Percentiles rank a stretch among this genome's conserved stretches.
Conservation (phyloP, 208 protist genomes). For the Leishmania mexicana region DNA sequence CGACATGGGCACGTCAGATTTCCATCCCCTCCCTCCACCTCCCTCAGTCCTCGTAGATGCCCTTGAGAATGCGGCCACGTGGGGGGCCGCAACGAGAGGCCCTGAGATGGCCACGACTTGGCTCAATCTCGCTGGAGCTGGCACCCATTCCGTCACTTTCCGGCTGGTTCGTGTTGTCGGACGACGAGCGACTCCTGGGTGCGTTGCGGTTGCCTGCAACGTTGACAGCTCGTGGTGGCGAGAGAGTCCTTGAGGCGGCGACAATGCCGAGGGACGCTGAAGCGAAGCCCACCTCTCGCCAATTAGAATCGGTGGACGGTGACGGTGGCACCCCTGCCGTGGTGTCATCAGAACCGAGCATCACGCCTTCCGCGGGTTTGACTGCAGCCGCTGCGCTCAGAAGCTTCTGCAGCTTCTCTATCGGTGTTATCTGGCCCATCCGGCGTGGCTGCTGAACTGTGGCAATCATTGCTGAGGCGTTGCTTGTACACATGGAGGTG, state of each 20-base stretch:
- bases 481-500: neutral
- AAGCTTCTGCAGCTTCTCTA: neutral
- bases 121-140: neutral
- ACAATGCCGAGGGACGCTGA: neutral
- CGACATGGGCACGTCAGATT: neutral
- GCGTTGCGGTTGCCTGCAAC: neutral
- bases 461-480: conserved; percentile 12
- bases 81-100: conserved; percentile 8
- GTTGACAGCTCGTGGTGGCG: too few species aligned
- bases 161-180: neutral
- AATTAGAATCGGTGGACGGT: neutral
- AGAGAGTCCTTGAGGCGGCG: neutral
- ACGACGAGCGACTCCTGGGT: neutral
- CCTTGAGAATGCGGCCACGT: conserved; percentile 13
- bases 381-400: neutral
- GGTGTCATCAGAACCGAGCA: too few species aligned
- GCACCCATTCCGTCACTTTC: neutral
- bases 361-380: neutral
- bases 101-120: neutral
- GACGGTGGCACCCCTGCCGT: neutral
- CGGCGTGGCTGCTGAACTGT: conserved; percentile 21
- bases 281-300: neutral
- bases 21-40: neutral
- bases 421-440: neutral
- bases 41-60: conserved; percentile 26